phyloP scores from a whole-genome alignment of 1,139 yeast species.

The Taiozyma sp. region DNA sequence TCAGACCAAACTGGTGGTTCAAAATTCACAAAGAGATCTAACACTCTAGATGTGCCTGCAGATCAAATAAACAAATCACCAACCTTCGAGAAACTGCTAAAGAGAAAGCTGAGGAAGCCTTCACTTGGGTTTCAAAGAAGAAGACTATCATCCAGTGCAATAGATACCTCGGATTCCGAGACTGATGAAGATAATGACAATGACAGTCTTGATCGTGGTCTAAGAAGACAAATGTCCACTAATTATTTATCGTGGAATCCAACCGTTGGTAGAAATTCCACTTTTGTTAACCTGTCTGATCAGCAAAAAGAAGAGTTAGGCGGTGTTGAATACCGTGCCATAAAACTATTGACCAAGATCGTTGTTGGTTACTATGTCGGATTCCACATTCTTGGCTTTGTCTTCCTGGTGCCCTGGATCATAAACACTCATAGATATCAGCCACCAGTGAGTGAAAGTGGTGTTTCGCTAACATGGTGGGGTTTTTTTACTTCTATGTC shows the following conservation, averaged over 20 bases:
- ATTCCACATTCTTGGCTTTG: constrained; percentile 55
- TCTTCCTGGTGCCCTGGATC: constrained; percentile 68
- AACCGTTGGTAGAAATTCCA: constrained; percentile 88
- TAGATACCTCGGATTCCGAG: constrained; percentile 17
- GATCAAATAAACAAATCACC: constrained; percentile 34
- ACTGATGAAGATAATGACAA: constrained; percentile 17
- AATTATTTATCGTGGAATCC: constrained; percentile 87
- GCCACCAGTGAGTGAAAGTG: constrained; percentile 40
- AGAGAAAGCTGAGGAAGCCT: constrained; percentile 27
- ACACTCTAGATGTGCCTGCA: constrained; percentile 39
- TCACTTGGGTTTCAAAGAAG: constrained; percentile 15
- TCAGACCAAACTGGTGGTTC: constrained; percentile 32
- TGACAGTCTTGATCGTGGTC: constrained; percentile 1
- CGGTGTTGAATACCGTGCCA: constrained; percentile 93
- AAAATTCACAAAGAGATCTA: constrained; percentile 37
- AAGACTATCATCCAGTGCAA: constrained; percentile 20
- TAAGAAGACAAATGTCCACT: constrained; percentile 38
- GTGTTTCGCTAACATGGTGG: constrained; percentile 85
- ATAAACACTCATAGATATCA: constrained; percentile 37
- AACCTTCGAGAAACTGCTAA: constrained; percentile 38
- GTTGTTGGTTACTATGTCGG: constrained; percentile 68
- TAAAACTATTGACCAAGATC: constrained; percentile 67
- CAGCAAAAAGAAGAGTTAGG: constrained; percentile 92
- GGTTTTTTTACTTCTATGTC: constrained; percentile 77
- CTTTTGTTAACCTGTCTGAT: constrained; percentile 74